Conservation (phyloP, 106 monocot genomes). For the Narthecium ossifragum region DNA sequence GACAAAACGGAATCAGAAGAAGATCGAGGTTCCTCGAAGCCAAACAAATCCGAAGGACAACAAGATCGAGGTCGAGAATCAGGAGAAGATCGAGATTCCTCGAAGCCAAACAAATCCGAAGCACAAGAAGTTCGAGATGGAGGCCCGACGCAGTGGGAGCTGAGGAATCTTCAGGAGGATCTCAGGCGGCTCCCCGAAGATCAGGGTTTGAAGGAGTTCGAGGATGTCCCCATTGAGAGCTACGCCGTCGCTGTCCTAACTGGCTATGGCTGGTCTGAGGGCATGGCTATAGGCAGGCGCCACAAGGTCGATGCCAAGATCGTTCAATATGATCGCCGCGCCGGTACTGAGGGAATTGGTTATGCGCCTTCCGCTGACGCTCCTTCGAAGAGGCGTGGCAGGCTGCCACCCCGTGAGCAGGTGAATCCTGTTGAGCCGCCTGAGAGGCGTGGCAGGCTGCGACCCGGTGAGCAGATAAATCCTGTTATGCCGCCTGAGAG, state of each 20-base stretch:
- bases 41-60: neutral
- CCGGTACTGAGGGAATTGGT: slow-evolving; percentile 62
- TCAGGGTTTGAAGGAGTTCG: slow-evolving; percentile 71
- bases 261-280: slow-evolving; percentile 84
- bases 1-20: no score
- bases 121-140: no score
- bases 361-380: slow-evolving; percentile 26
- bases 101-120: no score
- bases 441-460: neutral
- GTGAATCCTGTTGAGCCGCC: neutral
- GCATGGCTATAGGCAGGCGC: slow-evolving; percentile 62
- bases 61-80: no score
- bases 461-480: neutral
- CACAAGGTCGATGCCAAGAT: slow-evolving; percentile 54
- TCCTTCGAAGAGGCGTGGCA: slow-evolving; percentile 12
- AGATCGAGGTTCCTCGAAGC: no score
- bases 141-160: no score
- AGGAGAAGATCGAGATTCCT: no score
- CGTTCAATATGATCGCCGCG: slow-evolving; percentile 50
- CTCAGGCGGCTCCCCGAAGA: slow-evolving; percentile 54
- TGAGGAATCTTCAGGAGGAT: slow-evolving; percentile 34
- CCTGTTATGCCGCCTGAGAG: no score
- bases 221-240: slow-evolving; percentile 52
- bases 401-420: no score
- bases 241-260: slow-evolving; percentile 59